Evolutionary conservation across 345 rosid genomes (phyloP), one percentile per base, ranked within the genome.

Genomic region (Noccaea caerulescens): DNA sequence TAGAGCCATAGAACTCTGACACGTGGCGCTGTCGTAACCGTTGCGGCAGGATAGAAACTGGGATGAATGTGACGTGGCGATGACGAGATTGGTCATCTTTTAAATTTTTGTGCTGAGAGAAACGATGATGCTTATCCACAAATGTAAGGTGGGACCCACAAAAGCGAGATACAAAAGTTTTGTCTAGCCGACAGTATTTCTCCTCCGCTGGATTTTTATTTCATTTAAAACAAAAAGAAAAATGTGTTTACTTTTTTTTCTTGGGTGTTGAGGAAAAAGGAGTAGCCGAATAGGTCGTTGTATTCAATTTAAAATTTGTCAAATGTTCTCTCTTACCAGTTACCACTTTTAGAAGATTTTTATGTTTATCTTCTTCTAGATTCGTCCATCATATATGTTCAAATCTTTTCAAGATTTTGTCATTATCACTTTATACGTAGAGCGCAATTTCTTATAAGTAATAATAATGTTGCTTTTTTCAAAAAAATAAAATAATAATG

Each of bases 161-260:
- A 44, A 20, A 33, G 41, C n/a, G 10, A 53, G 7, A 14, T 18
- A 25, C 41, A 30, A 57, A 30, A 2, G 14, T 30, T 25, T 50
- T 4, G 61, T 50, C 7, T 1, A 66, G 78, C 72, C 78, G 78
- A 74, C 77, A 66, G 68, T 73, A 14, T 58, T 74, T 58, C 13
- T 58, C 61, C 3, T 23, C 60, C 54, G 38, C 32, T 32, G 64
- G 6, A 11, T 55, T 56, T 43, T 8, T 38, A 14, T 46, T 32
- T 46, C 34, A 44, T 27, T 27, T 27, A 27, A 27, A 27, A 27
- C 30, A 27, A 27, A 27, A 27, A 27, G 30, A 27, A 27, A 27
- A 27, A 20, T 20, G 23, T 20, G 23, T 8, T 33, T 43, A 12
- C 1, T 7, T 16, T 47, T 47, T 50, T 63, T 49, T 34, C 13